A percentile compares a stretch with the other conserved stretches of the same genome.
Evolutionary conservation across 148 eudicot species (phyloP).

Genomic region (Euryodendron excelsum): DNA sequence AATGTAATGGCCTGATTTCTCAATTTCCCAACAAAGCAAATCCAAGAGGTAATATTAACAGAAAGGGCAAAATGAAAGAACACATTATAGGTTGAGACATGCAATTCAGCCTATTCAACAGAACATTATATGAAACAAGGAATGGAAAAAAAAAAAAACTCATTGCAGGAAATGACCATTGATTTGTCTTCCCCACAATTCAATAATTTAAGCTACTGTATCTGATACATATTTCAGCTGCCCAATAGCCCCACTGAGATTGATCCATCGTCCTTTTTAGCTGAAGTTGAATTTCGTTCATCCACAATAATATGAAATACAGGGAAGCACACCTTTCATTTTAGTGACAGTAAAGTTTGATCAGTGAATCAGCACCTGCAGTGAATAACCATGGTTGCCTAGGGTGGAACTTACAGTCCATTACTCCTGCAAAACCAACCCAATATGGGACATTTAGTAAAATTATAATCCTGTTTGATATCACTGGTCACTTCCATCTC

Average conservation of each 20-base stretch:
- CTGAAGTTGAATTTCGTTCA: background rate
- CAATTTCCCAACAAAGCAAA: background rate
- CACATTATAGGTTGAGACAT: background rate
- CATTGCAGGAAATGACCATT: background rate
- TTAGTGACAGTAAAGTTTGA: constrained; percentile 56
- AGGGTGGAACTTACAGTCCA: constrained; percentile 71
- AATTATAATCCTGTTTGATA: no score
- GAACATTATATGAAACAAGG: background rate
- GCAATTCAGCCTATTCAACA: background rate
- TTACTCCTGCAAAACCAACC: constrained; percentile 48
- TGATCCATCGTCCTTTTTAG: background rate
- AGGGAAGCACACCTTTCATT: background rate
- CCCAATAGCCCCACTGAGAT: background rate
- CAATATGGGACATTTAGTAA: no score
- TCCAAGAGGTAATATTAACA: background rate
- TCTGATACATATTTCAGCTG: background rate
- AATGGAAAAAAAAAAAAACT: background rate
- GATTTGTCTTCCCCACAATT: background rate
- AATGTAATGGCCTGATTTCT: background rate
- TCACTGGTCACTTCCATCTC: background rate
- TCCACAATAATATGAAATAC: background rate
- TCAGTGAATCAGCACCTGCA: constrained; percentile 63
- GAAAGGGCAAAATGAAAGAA: background rate
- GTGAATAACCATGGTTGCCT: constrained; percentile 78
- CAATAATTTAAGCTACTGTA: background rate